Conservation (phyloP, 306 rosid species). For the Astragalus membranaceus region DNA sequence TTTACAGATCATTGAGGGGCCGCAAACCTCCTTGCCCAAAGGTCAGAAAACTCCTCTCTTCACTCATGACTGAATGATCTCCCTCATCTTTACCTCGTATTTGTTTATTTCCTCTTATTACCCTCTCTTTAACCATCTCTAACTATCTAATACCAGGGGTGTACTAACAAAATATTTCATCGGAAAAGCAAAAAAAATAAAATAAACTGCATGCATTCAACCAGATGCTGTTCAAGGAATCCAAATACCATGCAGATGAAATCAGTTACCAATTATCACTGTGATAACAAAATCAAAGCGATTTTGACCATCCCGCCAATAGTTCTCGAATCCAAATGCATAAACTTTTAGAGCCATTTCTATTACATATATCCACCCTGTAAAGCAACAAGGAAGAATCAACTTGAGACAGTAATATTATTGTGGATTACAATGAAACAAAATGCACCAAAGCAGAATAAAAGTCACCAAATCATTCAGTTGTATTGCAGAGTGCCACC, state of each 20-base stretch:
- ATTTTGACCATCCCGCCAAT: constrained; percentile 96
- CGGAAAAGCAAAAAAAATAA: background rate
- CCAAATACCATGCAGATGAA: background rate
- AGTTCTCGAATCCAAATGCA: constrained; percentile 78
- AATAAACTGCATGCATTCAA: constrained; percentile 2
- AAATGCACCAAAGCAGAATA: too few relatives aligned
- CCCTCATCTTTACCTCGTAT: background rate
- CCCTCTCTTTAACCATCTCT: background rate
- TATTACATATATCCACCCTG: constrained; percentile 90
- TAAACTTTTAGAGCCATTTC: constrained; percentile 87
- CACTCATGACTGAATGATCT: background rate
- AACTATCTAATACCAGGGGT: background rate
- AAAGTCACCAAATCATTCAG: constrained; percentile 4
- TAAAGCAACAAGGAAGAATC: constrained; percentile 26
- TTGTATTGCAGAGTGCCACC: background rate
- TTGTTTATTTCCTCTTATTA: background rate
- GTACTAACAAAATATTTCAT: background rate
- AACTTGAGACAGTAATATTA: background rate
- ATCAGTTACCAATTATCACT: constrained; percentile 63
- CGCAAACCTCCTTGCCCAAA: background rate
- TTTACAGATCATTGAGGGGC: background rate
- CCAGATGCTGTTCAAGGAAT: constrained; percentile 2
- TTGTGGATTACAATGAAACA: background rate
- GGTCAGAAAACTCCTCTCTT: background rate
- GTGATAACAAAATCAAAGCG: constrained; percentile 86